These are phyloP conservation scores for Zygoascus tannicola DNA, from an alignment of 805 yeast genomes.

Conservation along the genomic window DNA sequence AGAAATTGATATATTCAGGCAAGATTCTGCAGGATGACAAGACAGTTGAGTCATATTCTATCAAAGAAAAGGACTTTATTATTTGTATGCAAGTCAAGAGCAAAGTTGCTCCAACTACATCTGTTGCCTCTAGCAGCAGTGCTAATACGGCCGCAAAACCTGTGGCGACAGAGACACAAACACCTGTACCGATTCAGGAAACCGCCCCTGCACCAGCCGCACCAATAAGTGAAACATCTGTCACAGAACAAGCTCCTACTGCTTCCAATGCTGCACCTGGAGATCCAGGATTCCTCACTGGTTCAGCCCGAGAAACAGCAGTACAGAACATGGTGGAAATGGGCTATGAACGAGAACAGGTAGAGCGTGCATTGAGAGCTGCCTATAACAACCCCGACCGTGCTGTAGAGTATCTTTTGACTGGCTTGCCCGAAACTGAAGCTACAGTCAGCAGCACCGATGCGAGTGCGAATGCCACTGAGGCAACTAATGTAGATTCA, in stretches of 20 bases:
- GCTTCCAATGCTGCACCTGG: conserved; percentile 24
- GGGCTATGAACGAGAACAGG: conserved; percentile 88
- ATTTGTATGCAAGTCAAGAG: conserved; percentile 72
- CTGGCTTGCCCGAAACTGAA: conserved; percentile 69
- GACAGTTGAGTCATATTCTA: conserved; percentile 57
- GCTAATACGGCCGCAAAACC: conserved; percentile 12
- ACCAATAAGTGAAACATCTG: conserved; percentile 21
- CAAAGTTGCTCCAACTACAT: conserved; percentile 30
- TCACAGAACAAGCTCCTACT: conserved; percentile 23
- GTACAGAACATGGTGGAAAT: conserved; percentile 81
- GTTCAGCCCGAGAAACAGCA: conserved; percentile 68
- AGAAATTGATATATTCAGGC: conserved; percentile 87
- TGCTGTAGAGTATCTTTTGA: conserved; percentile 88
- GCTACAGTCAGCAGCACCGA: conserved; percentile 24
- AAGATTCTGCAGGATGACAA: conserved; percentile 82
- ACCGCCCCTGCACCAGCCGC: conserved; percentile 16
- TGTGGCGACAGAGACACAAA: conserved; percentile 21
- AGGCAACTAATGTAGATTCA: conserved; percentile 14
- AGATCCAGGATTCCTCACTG: conserved; percentile 48
- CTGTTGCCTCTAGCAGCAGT: conserved; percentile 11
- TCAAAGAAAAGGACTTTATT: conserved; percentile 75
- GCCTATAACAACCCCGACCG: conserved; percentile 97
- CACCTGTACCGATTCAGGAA: conserved; percentile 15
- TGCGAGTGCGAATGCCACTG: conserved; percentile 20
- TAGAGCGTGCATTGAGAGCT: conserved; percentile 83